Conservation (phyloP, 176 grass and related monocot genomes). For the Oropetium thomaeum region DNA sequence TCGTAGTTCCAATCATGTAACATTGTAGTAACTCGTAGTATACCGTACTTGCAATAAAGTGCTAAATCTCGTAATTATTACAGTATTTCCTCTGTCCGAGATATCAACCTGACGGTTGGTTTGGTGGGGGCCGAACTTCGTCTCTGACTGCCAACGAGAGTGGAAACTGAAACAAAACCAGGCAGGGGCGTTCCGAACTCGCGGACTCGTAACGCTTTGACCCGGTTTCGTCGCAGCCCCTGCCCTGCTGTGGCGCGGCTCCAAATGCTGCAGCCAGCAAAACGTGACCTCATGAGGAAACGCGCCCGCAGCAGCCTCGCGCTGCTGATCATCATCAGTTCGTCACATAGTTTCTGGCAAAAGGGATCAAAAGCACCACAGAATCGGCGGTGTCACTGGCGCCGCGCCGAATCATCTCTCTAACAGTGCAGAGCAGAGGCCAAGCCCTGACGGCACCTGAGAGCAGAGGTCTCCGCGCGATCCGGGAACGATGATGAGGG, state of each 20-base stretch:
- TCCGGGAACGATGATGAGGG: not conserved
- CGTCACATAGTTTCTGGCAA: not conserved
- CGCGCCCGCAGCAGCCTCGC: not conserved
- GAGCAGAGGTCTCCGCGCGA: not conserved
- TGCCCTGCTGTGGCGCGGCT: no score
- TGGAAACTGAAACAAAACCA: conserved; percentile 8
- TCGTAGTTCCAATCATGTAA: no score
- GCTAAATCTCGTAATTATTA: no score
- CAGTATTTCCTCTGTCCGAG: no score
- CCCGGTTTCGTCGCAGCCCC: not conserved
- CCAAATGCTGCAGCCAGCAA: not conserved
- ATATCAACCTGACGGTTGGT: no score
- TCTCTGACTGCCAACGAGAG: not conserved
- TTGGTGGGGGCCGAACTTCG: not conserved
- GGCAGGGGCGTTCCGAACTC: not conserved
- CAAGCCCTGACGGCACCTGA: not conserved
- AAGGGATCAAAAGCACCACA: not conserved
- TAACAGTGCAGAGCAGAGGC: not conserved
- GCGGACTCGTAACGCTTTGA: not conserved
- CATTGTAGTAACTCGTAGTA: no score
- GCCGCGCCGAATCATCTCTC: not conserved
- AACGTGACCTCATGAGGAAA: not conserved
- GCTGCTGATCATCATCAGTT: not conserved
- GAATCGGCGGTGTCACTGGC: not conserved
- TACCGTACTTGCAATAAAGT: no score